These are phyloP conservation scores for Leccinum barrowsii DNA, from an alignment of 768 basidiomycete species.

Conservation along the genomic window DNA sequence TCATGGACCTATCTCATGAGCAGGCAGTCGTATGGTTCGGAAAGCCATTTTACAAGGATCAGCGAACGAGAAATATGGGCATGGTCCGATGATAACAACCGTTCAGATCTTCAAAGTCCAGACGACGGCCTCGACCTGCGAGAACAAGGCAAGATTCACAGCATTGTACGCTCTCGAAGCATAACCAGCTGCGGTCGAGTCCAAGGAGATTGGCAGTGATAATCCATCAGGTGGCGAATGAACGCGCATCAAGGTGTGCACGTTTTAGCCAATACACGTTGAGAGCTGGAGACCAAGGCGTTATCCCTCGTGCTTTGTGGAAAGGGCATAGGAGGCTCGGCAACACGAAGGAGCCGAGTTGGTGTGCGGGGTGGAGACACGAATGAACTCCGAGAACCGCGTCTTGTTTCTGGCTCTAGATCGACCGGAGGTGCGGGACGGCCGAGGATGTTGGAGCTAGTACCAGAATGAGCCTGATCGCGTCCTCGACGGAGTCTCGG, in stretches of 20 bases:
- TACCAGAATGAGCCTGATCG: slow-evolving; percentile 8
- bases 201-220: slow-evolving; percentile 3
- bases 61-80: neutral
- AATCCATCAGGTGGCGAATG: slow-evolving; percentile 1
- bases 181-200: neutral
- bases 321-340: slow-evolving; percentile 11
- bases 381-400: slow-evolving; percentile 18
- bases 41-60: slow-evolving; percentile 10
- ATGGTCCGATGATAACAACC: slow-evolving; percentile 5
- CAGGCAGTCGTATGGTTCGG: slow-evolving; percentile 5
- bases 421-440: slow-evolving; percentile 2
- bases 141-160: neutral
- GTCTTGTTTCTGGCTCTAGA: slow-evolving; percentile 1
- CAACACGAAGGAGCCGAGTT: slow-evolving; percentile 10
- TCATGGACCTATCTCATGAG: slow-evolving; percentile 8
- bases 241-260: slow-evolving; percentile 14
- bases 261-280: slow-evolving; percentile 24
- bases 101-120: slow-evolving; percentile 16
- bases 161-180: slow-evolving; percentile 2
- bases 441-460: slow-evolving; percentile 4
- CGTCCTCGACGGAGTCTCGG: slow-evolving; percentile 21
- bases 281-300: slow-evolving; percentile 1
- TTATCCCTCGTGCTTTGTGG: slow-evolving; percentile 6
- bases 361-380: slow-evolving; percentile 6
- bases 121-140: slow-evolving; percentile 1